These are phyloP conservation scores for Trametes sp. DNA, from an alignment of 1,284 basidiomycete genomes.

Conservation along the genomic window DNA sequence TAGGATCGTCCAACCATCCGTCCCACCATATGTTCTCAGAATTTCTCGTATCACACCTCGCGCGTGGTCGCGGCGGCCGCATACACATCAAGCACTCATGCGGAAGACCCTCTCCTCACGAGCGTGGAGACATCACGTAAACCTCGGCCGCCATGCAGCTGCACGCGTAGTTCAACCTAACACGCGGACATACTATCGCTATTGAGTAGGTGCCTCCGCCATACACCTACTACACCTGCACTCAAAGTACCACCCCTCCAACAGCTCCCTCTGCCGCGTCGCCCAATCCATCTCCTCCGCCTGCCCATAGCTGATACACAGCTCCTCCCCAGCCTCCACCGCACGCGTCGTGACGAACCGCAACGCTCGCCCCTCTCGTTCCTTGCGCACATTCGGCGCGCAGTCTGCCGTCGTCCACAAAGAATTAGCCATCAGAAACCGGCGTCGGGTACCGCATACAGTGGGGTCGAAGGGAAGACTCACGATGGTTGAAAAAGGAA, in stretches of 20 bases:
- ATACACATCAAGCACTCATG: too few species aligned
- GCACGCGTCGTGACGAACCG: slow-evolving; percentile 55
- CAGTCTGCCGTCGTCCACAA: slow-evolving; percentile 53
- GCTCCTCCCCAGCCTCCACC: slow-evolving; percentile 36
- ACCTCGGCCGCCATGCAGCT: too few species aligned
- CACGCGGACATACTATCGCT: too few species aligned
- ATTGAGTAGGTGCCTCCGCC: slow-evolving; percentile 25
- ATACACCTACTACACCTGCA: slow-evolving; percentile 41
- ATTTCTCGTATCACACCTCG: too few species aligned
- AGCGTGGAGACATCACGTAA: too few species aligned
- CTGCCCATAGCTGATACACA: slow-evolving; percentile 46
- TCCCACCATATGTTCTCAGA: too few species aligned
- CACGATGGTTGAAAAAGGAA: slow-evolving; percentile 75
- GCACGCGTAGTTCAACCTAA: too few species aligned
- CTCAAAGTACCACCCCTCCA: slow-evolving; percentile 43
- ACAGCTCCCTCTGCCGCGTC: slow-evolving; percentile 37
- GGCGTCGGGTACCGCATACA: not conserved
- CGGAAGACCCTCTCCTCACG: too few species aligned
- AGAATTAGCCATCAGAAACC: slow-evolving; percentile 6
- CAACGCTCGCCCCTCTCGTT: slow-evolving; percentile 52
- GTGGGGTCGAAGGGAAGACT: slow-evolving; percentile 39
- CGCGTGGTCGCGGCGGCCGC: too few species aligned
- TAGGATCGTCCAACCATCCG: too few species aligned
- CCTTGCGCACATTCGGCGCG: slow-evolving; percentile 64
- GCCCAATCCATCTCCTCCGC: slow-evolving; percentile 36